Conservation (phyloP, 495 filamentous ascomycete species). For the Penicillium verhagenii region DNA sequence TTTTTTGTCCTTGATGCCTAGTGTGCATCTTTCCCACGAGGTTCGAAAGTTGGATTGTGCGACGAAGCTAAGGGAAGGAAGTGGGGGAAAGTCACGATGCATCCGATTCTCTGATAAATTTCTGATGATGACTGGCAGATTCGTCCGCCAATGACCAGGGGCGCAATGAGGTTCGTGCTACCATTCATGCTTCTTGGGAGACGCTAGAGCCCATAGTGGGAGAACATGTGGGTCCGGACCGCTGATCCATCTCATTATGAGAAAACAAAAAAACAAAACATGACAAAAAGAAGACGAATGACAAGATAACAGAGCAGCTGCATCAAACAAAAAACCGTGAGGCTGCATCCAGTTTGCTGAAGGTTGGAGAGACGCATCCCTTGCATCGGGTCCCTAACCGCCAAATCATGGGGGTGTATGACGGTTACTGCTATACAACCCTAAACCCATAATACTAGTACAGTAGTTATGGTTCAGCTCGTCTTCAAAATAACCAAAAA, state of each 20-base stretch:
- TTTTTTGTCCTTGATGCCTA: background rate
- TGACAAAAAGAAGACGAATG: background rate
- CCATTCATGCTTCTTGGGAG: constrained; percentile 6
- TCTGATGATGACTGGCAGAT: constrained; percentile 19
- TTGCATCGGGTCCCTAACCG: background rate
- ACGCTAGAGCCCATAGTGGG: constrained; percentile 21
- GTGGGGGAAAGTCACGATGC: constrained; percentile 8
- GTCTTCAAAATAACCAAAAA: background rate
- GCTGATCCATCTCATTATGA: constrained; percentile 16
- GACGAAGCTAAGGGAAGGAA: constrained; percentile 10
- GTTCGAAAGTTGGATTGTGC: background rate
- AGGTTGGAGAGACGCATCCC: background rate
- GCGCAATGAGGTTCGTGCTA: constrained; percentile 16
- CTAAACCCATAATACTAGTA: no score
- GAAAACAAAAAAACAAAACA: background rate
- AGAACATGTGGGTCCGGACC: constrained; percentile 25
- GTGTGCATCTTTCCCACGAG: constrained; percentile 4
- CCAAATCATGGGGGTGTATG: background rate
- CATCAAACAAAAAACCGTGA: background rate
- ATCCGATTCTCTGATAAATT: constrained; percentile 22
- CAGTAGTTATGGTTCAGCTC: background rate
- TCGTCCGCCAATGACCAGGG: constrained; percentile 13
- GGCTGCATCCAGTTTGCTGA: background rate
- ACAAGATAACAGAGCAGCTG: no score
- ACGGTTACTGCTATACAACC: no score